Percentiles rank a stretch among this genome's conserved stretches.
Evolutionary conservation across 371 early-diverging fungal species (phyloP).

Genomic region (Lichtheimia corymbifera): DNA sequence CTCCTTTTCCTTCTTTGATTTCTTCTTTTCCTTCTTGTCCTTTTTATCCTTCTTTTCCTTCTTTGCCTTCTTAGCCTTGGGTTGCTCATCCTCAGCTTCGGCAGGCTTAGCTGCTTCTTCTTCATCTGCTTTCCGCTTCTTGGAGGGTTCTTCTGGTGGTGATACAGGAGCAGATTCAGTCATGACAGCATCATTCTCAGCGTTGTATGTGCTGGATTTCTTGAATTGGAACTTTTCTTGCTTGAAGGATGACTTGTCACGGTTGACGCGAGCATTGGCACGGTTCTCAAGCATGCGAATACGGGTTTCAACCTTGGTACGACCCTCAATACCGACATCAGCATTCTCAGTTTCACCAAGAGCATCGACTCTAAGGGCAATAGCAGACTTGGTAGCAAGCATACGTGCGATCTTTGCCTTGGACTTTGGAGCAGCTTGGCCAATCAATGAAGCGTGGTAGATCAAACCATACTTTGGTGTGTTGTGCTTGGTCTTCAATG

Average conservation of each 20-base stretch:
- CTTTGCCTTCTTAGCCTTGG: slow-evolving; percentile 60
- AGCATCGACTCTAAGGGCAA: slow-evolving; percentile 89
- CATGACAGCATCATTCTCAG: slow-evolving; percentile 38
- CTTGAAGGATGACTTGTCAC: slow-evolving; percentile 62
- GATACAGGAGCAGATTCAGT: slow-evolving; percentile 21
- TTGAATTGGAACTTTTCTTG: slow-evolving; percentile 71
- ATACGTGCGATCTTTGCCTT: slow-evolving; percentile 95
- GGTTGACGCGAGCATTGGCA: slow-evolving; percentile 47
- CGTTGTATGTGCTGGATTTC: slow-evolving; percentile 43
- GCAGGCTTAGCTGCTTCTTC: slow-evolving; percentile 25
- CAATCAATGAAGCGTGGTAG: slow-evolving; percentile 89
- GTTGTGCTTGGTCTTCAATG: slow-evolving; percentile 91
- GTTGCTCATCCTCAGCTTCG: slow-evolving; percentile 16
- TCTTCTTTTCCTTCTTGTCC: slow-evolving; percentile 61
- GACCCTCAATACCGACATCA: slow-evolving; percentile 83
- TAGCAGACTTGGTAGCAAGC: slow-evolving; percentile 90
- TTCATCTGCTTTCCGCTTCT: slow-evolving; percentile 51
- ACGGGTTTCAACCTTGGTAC: slow-evolving; percentile 85
- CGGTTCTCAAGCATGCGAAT: slow-evolving; percentile 85
- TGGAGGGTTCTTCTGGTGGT: slow-evolving; percentile 19
- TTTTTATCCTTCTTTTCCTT: slow-evolving; percentile 57
- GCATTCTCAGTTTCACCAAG: slow-evolving; percentile 84
- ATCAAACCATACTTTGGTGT: slow-evolving; percentile 98
- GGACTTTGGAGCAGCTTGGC: slow-evolving; percentile 81
- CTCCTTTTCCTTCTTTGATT: slow-evolving; percentile 33